Evolutionary conservation across 169 alveolate species (phyloP).

Genomic region (Plasmodium gaboni): DNA sequence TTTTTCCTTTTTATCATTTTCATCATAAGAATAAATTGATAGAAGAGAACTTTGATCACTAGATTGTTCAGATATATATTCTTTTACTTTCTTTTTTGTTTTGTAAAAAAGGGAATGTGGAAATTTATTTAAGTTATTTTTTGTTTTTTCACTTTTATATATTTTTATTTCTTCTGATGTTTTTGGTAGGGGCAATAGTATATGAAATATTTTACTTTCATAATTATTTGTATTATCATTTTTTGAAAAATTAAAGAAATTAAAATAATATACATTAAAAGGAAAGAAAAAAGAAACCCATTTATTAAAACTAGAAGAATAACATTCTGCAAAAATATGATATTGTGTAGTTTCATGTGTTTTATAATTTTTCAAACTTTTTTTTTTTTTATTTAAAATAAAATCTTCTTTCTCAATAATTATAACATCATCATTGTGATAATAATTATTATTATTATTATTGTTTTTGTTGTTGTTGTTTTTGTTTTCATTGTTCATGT

Average conservation of each 20-base stretch:
- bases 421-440: constrained; percentile 14
- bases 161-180: constrained; percentile 66
- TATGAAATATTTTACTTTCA: constrained; percentile 49
- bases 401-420: constrained; percentile 30
- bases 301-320: constrained; percentile 58
- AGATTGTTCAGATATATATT: background rate
- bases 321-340: constrained; percentile 60
- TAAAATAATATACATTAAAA: constrained; percentile 59
- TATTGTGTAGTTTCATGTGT: constrained; percentile 26
- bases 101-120: constrained; percentile 5
- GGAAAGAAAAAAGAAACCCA: constrained; percentile 72
- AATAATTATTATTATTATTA: background rate
- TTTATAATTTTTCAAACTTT: background rate
- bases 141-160: constrained; percentile 7
- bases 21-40: background rate
- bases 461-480: background rate
- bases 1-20: background rate
- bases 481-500: background rate
- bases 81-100: background rate
- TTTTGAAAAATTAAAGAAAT: constrained; percentile 44
- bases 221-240: constrained; percentile 14
- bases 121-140: background rate
- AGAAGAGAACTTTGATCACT: background rate
- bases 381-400: constrained; percentile 2
- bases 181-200: constrained; percentile 53